Evolutionary conservation across 208 protist species (phyloP), one percentile per base, ranked within the genome.

Genomic region (Trypanosoma lewisi): DNA sequence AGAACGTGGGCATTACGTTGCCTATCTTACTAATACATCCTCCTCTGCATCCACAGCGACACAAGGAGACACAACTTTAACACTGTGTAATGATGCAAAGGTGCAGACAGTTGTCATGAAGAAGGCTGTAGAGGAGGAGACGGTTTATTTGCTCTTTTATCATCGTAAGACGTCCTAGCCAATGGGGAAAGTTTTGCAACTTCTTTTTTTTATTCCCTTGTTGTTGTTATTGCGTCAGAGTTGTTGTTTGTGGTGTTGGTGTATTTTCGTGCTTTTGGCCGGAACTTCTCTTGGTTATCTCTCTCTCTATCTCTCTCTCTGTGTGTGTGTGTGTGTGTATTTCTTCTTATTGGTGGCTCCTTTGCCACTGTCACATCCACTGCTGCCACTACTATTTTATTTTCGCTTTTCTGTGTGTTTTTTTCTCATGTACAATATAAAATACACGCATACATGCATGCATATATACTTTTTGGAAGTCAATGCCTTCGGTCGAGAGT

Each of bases 131-230:
- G 54, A 74, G 30, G 70, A 67, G 36, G 85, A 95, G 44, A 58
- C 79, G n/a, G 62, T 77, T 9, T 95, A 95, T 71, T 87, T 95
- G 57, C 52, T 93, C 25, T 63, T 93, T 6, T 93, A 92, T 55
- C 84, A 92, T 52, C 77, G 55, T 14, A 71, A 63, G 39, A 44
- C 0, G 12, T 70, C 17, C 28, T 34, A 45, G 17, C 19, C 4
- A 50, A 2, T 17, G 2, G 39, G 39, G 14, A 5, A 14, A 19
- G 34, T 3, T 44, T 4, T 17, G 14, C 19, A 17, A 44, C 14
- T 4, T 61, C 30, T 45, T 23, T 53, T 48, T 58, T 60, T 47
- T 19, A 31, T 47, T 41, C 36, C 36, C 28, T 64, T 58, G 16
- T 36, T 58, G 17, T 62, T 63, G 11, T 59, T 54, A 21, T 63